phyloP scores from a whole-genome alignment of 179 eudicot species.

The Amaranthus tricolor region DNA sequence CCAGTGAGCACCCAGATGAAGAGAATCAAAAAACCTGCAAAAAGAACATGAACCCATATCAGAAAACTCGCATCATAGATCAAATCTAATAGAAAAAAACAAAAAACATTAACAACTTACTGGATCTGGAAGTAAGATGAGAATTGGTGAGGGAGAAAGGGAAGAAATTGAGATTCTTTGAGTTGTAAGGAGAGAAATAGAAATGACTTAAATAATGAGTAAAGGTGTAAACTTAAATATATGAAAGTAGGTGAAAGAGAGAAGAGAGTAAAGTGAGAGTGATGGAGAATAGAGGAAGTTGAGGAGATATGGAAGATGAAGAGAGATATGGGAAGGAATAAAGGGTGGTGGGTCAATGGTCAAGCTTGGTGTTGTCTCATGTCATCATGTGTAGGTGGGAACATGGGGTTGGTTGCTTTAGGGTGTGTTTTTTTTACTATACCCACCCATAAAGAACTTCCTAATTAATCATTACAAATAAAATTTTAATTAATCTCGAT shows the following conservation, averaged over 20 bases:
- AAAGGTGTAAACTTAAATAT: not conserved
- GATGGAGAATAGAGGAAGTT: not conserved
- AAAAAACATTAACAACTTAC: conserved; percentile 1
- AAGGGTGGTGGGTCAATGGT: not conserved
- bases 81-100: not conserved
- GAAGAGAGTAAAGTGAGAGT: conserved; percentile 2
- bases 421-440: too few relatives aligned
- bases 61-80: conserved; percentile 14
- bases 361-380: not conserved
- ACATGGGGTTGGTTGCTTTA: not conserved
- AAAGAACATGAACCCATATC: not conserved
- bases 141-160: not conserved
- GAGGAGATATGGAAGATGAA: not conserved
- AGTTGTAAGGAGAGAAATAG: not conserved
- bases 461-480: too few relatives aligned
- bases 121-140: conserved; percentile 7
- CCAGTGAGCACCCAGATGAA: conserved; percentile 17
- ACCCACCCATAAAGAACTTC: too few relatives aligned
- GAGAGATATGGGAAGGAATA: not conserved
- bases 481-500: too few relatives aligned
- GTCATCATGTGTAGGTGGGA: not conserved
- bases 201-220: not conserved
- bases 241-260: not conserved
- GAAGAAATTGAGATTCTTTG: not conserved
- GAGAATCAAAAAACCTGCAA: conserved; percentile 21